phyloP scores from a whole-genome alignment of 2,329 filamentous ascomycete species.

The Colletotrichum horii region DNA sequence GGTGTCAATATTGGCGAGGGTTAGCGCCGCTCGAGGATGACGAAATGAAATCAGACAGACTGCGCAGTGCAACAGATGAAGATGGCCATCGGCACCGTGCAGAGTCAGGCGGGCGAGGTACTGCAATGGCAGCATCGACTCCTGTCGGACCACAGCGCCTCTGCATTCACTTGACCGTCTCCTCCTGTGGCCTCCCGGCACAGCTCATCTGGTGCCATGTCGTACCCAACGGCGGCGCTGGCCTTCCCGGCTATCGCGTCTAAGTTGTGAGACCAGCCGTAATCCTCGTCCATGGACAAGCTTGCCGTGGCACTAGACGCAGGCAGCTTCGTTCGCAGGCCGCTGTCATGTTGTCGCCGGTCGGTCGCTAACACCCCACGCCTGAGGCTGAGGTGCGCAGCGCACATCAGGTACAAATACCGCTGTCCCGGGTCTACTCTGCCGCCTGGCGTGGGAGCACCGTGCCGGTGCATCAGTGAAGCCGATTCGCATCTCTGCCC shows the following conservation, averaged over 20 bases:
- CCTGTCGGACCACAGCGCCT: background rate
- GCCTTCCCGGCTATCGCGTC: background rate
- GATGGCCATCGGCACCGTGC: background rate
- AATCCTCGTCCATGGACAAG: background rate
- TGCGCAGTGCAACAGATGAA: background rate
- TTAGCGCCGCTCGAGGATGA: background rate
- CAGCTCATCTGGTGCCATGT: background rate
- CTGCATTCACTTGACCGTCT: background rate
- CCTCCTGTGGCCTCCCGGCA: background rate
- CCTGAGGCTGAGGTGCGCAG: slow-evolving; percentile 12
- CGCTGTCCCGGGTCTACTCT: background rate
- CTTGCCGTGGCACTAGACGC: background rate
- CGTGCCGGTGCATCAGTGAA: background rate
- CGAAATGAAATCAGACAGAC: background rate
- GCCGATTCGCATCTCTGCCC: background rate
- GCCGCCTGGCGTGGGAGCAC: background rate
- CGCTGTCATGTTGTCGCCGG: background rate
- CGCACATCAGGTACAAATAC: slow-evolving; percentile 9
- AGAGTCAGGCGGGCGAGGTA: background rate
- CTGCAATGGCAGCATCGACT: background rate
- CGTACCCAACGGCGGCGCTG: background rate
- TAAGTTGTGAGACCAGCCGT: background rate
- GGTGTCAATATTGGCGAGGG: background rate
- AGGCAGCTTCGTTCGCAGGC: background rate
- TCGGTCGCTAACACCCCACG: slow-evolving; percentile 3